Evolutionary conservation across 768 basidiomycete genomes (phyloP).

Genomic region (Dictyophora rubrovolvata): DNA sequence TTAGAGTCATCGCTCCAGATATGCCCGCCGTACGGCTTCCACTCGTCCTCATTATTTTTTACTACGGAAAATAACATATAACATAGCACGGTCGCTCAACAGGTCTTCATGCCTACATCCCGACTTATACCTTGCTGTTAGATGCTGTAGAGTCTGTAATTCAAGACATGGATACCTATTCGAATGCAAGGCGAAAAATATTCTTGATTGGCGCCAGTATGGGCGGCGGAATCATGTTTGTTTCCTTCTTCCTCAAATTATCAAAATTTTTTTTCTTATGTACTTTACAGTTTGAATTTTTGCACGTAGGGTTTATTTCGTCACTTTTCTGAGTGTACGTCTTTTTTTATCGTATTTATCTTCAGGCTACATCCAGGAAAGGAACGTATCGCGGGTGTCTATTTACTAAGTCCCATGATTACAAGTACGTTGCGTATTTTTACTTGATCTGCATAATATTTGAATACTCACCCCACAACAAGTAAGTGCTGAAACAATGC

Average conservation of each 20-base stretch:
- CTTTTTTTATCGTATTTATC: neutral
- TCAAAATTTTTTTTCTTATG: neutral
- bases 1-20: conserved; percentile 27
- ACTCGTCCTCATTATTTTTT: neutral
- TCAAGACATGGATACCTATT: conserved; percentile 17
- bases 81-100: conserved; percentile 13
- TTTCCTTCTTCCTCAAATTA: neutral
- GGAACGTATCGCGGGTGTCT: conserved; percentile 20
- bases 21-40: conserved; percentile 22
- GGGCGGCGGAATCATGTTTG: conserved; percentile 26
- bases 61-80: neutral
- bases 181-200: conserved; percentile 20
- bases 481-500: conserved; percentile 22
- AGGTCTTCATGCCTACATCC: conserved; percentile 23
- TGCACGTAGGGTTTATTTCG: conserved; percentile 2
- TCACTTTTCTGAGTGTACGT: neutral
- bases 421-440: conserved; percentile 15
- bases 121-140: conserved; percentile 18
- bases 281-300: neutral
- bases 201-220: conserved; percentile 24
- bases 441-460: neutral
- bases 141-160: conserved; percentile 23
- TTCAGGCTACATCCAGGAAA: neutral
- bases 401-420: conserved; percentile 24
- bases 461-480: neutral